Evolutionary conservation across 2,329 filamentous ascomycete genomes (phyloP).

Genomic region (Hymenoscyphus fraxineus): DNA sequence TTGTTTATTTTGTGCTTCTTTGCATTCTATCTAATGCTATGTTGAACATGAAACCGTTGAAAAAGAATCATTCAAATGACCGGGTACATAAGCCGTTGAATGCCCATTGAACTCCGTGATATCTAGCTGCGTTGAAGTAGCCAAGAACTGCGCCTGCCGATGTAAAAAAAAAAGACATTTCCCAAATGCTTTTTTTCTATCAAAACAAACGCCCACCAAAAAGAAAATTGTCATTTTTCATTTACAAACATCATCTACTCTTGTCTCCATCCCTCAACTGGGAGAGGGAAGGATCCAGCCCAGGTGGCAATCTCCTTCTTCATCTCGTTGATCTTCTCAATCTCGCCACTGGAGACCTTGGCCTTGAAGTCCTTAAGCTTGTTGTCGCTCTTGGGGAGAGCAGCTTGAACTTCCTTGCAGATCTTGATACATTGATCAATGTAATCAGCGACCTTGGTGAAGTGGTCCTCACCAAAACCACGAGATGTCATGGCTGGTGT

Average conservation of each 20-base stretch:
- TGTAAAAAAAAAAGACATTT: conserved; percentile 17
- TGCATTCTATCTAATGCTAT: conserved; percentile 6
- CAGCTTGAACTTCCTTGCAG: conserved; percentile 79
- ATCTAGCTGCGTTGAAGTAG: conserved; percentile 32
- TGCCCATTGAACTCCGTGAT: conserved; percentile 24
- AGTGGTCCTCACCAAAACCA: conserved; percentile 89
- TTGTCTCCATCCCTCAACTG: conserved; percentile 67
- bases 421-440: conserved; percentile 87
- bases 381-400: conserved; percentile 93
- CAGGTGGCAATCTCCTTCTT: conserved; percentile 86
- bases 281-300: conserved; percentile 89
- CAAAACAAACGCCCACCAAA: conserved; percentile 12
- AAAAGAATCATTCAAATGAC: conserved; percentile 1
- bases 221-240: conserved; percentile 9
- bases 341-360: conserved; percentile 75
- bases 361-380: conserved; percentile 99
- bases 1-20: neutral
- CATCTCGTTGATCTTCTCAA: conserved; percentile 77
- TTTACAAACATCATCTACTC: conserved; percentile 20
- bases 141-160: conserved; percentile 17
- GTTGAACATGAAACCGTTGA: neutral
- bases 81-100: conserved; percentile 18
- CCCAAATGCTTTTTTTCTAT: conserved; percentile 9
- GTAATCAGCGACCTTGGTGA: conserved; percentile 83
- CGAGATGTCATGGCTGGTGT: conserved; percentile 96